Evolutionary conservation across 208 protist genomes (phyloP), one percentile per base, ranked within the genome.

Genomic region (Sergeia podlipaevii): DNA sequence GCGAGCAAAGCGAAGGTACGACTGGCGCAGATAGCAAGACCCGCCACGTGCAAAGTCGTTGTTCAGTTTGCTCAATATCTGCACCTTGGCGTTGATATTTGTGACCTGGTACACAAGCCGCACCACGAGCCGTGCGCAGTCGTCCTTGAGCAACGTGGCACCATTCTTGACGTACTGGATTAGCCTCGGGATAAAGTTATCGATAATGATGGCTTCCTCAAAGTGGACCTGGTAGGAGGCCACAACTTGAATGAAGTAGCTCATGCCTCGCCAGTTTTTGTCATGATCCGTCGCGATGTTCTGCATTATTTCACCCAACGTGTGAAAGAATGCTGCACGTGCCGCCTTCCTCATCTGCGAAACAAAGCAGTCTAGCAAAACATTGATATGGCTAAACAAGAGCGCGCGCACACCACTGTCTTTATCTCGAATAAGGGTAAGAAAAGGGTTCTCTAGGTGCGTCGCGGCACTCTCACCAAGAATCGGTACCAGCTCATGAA

Each of bases 401-500:
- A 74, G 53, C 1, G 65, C 61, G 1, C 80, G 70, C 28, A 96
- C 90, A 30, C 47, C 41, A 11, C 56, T 38, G 44, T 91, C 55
- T 21, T 55, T 70, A 48, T 91, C 85, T 30, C 52, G 34, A 7
- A 92, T 58, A 4, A 95, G 61, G 17, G 49, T 51, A 24, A 92
- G 73, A 52, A 96, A 93, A 0, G 81, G 73, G 41, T 65, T 54
- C 56, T 89, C 77, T 29, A 96, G 48, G 39, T 79, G 37, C 23
- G 58, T 30, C 4, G 79, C 83, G 1, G 85, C 80, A n/a, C 51
- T 67, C 13, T 79, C 71, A 11, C 72, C 79, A 13, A 96, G 57
- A 20, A 96, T 62, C 17, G 64, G 53, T 4, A 93, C 76, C 50
- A 96, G 67, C 61, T 94, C 85, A 60, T 96, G 90, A 27, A 96